These are phyloP conservation scores for Cercospora sp. DNA, from an alignment of 2,329 filamentous ascomycete species.

Conservation along the genomic window DNA sequence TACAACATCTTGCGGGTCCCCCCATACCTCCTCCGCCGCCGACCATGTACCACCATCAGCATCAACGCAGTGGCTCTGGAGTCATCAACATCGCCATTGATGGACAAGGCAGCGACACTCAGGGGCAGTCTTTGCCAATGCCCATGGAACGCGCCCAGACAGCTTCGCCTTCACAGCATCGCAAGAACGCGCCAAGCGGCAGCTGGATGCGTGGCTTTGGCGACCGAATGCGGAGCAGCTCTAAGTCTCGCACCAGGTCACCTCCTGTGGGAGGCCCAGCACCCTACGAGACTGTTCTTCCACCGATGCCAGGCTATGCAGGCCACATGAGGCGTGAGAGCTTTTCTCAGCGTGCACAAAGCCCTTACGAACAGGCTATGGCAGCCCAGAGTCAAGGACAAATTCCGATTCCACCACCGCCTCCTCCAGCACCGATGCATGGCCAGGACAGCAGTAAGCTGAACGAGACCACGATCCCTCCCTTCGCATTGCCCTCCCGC, in stretches of 20 bases:
- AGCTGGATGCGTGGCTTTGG: conserved; percentile 58
- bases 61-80: conserved; percentile 28
- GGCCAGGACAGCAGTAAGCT: conserved; percentile 24
- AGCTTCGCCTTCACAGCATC: conserved; percentile 33
- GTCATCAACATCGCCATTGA: conserved; percentile 51
- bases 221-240: conserved; percentile 60
- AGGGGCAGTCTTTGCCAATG: conserved; percentile 26
- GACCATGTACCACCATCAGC: conserved; percentile 29
- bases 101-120: conserved; percentile 34
- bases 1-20: conserved; percentile 60
- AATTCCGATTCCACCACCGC: conserved; percentile 37
- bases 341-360: conserved; percentile 29
- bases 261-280: conserved; percentile 40
- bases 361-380: conserved; percentile 39
- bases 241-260: conserved; percentile 53
- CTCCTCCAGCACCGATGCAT: conserved; percentile 39
- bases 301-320: conserved; percentile 13
- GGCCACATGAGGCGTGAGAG: conserved; percentile 23
- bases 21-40: conserved; percentile 47
- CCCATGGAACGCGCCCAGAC: conserved; percentile 36
- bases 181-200: conserved; percentile 54
- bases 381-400: conserved; percentile 25
- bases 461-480: conserved; percentile 46
- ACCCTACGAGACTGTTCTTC: conserved; percentile 22
- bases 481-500: conserved; percentile 31